Evolutionary conservation across 352 stramenopile species (phyloP).

Genomic region (Globisporangium irregulare): DNA sequence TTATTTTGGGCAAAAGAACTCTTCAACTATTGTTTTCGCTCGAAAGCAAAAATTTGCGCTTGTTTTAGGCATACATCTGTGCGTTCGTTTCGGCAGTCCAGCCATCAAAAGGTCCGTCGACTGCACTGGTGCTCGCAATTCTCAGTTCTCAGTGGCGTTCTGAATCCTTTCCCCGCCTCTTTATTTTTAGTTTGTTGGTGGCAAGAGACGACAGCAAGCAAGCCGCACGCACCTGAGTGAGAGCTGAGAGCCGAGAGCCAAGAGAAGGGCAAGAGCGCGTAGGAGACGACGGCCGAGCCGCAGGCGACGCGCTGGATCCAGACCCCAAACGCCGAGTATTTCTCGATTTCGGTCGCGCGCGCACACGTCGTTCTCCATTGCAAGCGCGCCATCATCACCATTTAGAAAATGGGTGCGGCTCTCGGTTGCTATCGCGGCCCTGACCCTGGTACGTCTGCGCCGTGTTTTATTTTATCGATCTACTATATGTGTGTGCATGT

Average conservation of each 20-base stretch:
- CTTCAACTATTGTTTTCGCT: background rate
- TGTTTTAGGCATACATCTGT: background rate
- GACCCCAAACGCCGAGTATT: background rate
- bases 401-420: constrained; percentile 47
- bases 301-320: background rate
- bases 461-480: background rate
- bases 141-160: constrained; percentile 1
- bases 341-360: background rate
- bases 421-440: constrained; percentile 50
- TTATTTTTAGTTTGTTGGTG: constrained; percentile 9
- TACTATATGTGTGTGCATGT: background rate
- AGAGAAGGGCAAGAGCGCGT: background rate
- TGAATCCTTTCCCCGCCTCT: constrained; percentile 15
- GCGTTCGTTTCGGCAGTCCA: constrained; percentile 1
- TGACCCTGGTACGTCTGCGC: constrained; percentile 15
- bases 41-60: background rate
- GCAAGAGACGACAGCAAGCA: constrained; percentile 2
- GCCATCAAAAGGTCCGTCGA: background rate
- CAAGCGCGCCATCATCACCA: background rate
- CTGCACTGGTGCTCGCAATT: background rate
- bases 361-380: background rate
- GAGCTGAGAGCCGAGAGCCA: background rate
- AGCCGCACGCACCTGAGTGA: background rate
- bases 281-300: background rate
- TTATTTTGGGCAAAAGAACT: background rate